A percentile compares a stretch with the other conserved stretches of the same genome.
Evolutionary conservation across 306 rosid genomes (phyloP).

Genomic region (Casuarina equisetifolia): DNA sequence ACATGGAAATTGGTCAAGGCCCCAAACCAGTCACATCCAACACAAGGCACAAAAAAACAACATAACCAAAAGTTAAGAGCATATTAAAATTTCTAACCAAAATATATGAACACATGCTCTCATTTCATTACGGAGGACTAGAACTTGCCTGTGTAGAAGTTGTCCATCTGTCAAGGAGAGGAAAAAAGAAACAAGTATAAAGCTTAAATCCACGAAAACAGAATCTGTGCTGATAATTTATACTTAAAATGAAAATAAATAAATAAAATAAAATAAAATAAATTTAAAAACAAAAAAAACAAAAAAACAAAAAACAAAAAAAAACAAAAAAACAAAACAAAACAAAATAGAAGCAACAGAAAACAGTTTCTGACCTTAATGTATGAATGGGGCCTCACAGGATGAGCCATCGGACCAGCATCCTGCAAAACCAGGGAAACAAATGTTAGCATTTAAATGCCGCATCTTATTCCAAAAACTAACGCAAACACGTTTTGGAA

Average conservation of each 20-base stretch:
- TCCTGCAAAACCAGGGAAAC: conserved; percentile 58
- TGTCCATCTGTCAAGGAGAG: conserved; percentile 84
- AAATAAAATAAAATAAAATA: neutral
- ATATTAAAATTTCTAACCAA: conserved; percentile 18
- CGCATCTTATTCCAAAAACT: conserved; percentile 18
- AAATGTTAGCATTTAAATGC: conserved; percentile 6
- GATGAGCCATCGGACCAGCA: conserved; percentile 99
- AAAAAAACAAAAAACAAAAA: neutral
- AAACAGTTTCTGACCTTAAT: conserved; percentile 72
- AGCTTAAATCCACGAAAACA: conserved; percentile 19
- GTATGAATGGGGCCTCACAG: conserved; percentile 97
- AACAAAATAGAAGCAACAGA: neutral
- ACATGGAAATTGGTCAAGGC: conserved; percentile 44
- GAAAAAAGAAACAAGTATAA: conserved; percentile 27
- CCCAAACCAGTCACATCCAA: conserved; percentile 47
- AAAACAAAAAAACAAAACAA: neutral
- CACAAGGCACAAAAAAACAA: conserved; percentile 34
- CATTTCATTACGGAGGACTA: conserved; percentile 13
- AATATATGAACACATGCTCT: conserved; percentile 8
- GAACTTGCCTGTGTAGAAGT: conserved; percentile 91
- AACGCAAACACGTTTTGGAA: neutral
- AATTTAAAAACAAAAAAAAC: neutral
- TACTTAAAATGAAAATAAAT: too few species aligned
- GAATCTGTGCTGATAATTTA: conserved; percentile 9
- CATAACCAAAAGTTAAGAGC: conserved; percentile 37